Evolutionary conservation across 2,329 filamentous ascomycete genomes (phyloP).

Genomic region (Sporothrix globosa): DNA sequence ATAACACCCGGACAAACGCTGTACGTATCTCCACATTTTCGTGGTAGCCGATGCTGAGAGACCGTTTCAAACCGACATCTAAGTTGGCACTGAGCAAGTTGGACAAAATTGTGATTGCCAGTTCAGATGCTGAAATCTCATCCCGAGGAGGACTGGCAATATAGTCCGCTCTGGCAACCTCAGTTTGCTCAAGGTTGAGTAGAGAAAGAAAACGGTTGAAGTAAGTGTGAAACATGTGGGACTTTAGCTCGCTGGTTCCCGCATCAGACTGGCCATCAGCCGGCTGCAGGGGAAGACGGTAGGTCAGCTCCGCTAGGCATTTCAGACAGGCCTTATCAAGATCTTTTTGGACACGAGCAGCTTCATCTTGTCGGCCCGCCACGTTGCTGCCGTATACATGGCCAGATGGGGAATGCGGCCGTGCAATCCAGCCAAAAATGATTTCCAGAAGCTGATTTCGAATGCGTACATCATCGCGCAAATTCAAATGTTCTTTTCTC

Average conservation of each 20-base stretch:
- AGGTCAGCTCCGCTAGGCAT: conserved; percentile 67
- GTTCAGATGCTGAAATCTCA: conserved; percentile 61
- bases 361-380: conserved; percentile 58
- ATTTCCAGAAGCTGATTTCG: conserved; percentile 70
- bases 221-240: conserved; percentile 71
- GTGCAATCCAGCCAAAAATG: conserved; percentile 69
- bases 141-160: conserved; percentile 50
- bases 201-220: conserved; percentile 71
- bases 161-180: conserved; percentile 50
- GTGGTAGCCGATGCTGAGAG: conserved; percentile 70
- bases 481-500: conserved; percentile 68
- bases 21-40: conserved; percentile 70
- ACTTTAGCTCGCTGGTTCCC: conserved; percentile 68
- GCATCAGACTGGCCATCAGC: conserved; percentile 67
- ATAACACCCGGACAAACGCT: conserved; percentile 70
- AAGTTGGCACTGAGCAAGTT: conserved; percentile 72
- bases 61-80: conserved; percentile 71
- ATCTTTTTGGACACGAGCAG: conserved; percentile 62
- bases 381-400: conserved; percentile 46
- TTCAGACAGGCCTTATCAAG: conserved; percentile 68
- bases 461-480: conserved; percentile 69
- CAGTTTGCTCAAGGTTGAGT: conserved; percentile 60
- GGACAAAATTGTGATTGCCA: conserved; percentile 68
- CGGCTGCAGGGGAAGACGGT: conserved; percentile 67
- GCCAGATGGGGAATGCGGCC: conserved; percentile 56